Evolutionary conservation across 192 early-diverging fungal species (phyloP).

Genomic region (Jimgerdemannia flammicorona): DNA sequence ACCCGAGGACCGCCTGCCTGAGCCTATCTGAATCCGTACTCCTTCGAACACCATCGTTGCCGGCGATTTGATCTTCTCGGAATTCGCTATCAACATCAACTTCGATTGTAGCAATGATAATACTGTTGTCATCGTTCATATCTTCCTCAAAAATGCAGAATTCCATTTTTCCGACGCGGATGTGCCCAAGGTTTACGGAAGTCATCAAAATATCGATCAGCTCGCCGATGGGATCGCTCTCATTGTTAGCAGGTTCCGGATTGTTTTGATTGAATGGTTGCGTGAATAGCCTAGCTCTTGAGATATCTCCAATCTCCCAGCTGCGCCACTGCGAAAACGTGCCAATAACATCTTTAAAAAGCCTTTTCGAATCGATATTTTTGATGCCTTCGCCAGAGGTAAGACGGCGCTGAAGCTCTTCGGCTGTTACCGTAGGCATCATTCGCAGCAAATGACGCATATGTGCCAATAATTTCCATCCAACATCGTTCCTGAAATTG

Average conservation of each 20-base stretch:
- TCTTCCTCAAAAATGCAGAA: conserved; percentile 49
- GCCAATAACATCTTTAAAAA: conserved; percentile 40
- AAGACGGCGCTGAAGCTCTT: conserved; percentile 35
- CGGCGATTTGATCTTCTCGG: conserved; percentile 1
- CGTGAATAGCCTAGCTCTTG: conserved; percentile 39
- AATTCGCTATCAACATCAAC: conserved; percentile 8
- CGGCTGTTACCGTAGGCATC: conserved; percentile 30
- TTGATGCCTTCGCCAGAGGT: conserved; percentile 33
- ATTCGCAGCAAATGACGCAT: conserved; percentile 54
- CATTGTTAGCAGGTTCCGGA: background rate
- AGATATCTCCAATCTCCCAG: conserved; percentile 60
- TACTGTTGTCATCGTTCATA: conserved; percentile 38
- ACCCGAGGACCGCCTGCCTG: conserved; percentile 22
- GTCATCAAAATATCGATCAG: conserved; percentile 26
- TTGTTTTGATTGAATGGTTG: conserved; percentile 40
- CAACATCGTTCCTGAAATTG: conserved; percentile 61
- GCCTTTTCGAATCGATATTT: conserved; percentile 29
- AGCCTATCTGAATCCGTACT: background rate
- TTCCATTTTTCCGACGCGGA: conserved; percentile 34
- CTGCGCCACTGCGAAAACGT: conserved; percentile 54
- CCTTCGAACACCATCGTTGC: background rate
- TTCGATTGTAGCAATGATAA: conserved; percentile 26
- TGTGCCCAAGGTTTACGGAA: conserved; percentile 33
- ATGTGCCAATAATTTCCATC: conserved; percentile 72
- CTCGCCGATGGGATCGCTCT: conserved; percentile 11